Evolutionary conservation across 768 basidiomycete genomes (phyloP).

Genomic region (Boletellus ananiceps): DNA sequence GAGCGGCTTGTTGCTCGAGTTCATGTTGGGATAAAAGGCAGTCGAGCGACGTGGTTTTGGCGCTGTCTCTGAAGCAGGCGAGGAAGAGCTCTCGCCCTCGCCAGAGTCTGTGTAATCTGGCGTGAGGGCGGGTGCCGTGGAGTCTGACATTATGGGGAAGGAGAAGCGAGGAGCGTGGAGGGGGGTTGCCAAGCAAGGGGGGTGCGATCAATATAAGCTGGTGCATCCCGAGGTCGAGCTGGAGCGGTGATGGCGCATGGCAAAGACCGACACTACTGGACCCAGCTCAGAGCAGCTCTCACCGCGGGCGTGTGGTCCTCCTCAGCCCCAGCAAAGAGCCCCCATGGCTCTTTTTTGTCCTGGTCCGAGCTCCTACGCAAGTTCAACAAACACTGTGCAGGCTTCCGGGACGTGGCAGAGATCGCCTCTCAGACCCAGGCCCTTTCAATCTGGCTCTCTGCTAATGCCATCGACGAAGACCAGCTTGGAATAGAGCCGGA

Average conservation of each 20-base stretch:
- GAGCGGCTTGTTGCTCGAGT: conserved; percentile 63
- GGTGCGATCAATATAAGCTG: conserved; percentile 1
- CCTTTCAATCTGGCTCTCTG: conserved; percentile 52
- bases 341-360: conserved; percentile 47
- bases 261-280: conserved; percentile 78
- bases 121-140: conserved; percentile 52
- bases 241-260: conserved; percentile 35
- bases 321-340: conserved; percentile 53
- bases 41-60: conserved; percentile 62
- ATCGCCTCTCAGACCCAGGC: conserved; percentile 65
- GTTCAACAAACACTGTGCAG: conserved; percentile 78
- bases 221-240: background rate
- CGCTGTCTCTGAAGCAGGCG: conserved; percentile 23
- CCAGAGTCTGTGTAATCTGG: conserved; percentile 61
- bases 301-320: conserved; percentile 74
- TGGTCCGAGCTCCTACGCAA: conserved; percentile 83
- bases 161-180: conserved; percentile 10
- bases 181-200: conserved; percentile 9
- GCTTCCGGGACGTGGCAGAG: conserved; percentile 56
- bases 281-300: conserved; percentile 64
- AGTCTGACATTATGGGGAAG: conserved; percentile 25
- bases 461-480: conserved; percentile 49
- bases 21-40: conserved; percentile 74
- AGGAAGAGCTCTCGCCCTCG: conserved; percentile 32
- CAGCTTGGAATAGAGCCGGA: conserved; percentile 47